Evolutionary conservation across 352 stramenopile species (phyloP).

Genomic region (Phytopythium montanum): DNA sequence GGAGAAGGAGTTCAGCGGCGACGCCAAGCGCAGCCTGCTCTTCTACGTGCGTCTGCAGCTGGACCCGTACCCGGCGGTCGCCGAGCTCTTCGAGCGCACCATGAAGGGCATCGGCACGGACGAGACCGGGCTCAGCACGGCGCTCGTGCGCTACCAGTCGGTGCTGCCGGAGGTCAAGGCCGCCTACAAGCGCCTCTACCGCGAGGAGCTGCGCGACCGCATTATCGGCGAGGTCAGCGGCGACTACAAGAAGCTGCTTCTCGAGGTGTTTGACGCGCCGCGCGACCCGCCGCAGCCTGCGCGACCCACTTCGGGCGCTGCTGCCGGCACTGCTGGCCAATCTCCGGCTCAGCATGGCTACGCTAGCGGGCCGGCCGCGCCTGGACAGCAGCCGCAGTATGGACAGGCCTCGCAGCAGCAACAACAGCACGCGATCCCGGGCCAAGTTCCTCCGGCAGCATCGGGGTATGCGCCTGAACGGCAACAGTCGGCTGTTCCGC

Average conservation of each 20-base stretch:
- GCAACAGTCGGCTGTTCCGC: not conserved
- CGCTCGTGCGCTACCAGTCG: constrained; percentile 57
- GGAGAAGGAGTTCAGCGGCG: constrained; percentile 79
- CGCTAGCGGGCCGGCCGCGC: not conserved
- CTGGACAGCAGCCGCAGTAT: not conserved
- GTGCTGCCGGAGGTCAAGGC: constrained; percentile 48
- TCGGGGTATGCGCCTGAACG: not conserved
- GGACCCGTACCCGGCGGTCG: constrained; percentile 62
- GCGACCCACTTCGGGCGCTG: not conserved
- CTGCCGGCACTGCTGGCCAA: not conserved
- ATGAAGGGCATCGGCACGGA: constrained; percentile 74
- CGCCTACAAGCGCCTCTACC: constrained; percentile 54
- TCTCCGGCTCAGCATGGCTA: constrained; percentile 6
- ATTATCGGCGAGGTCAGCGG: constrained; percentile 59
- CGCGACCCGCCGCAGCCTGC: constrained; percentile 25
- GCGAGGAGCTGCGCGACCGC: constrained; percentile 53
- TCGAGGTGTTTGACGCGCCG: constrained; percentile 69
- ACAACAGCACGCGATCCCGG: not conserved
- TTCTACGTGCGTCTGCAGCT: constrained; percentile 53
- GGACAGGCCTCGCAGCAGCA: not conserved
- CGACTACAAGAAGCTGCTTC: constrained; percentile 56
- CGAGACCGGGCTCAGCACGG: constrained; percentile 48
- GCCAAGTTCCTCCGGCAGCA: not conserved
- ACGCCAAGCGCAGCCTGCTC: constrained; percentile 67
- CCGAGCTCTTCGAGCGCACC: constrained; percentile 64